Conservation (phyloP, 306 rosid genomes). For the Fragaria vesca region DNA sequence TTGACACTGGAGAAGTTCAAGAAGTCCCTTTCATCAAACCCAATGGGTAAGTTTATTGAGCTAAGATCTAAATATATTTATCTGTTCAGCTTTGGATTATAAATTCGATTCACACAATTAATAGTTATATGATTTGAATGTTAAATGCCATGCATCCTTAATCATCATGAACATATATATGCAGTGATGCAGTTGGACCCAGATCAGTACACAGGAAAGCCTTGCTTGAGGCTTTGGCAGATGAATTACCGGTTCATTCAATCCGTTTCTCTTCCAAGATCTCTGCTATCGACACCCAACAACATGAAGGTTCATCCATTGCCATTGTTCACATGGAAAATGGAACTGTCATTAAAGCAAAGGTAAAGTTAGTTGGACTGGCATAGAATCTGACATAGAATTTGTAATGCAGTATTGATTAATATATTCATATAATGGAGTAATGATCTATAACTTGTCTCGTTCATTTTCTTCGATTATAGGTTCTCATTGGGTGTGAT, state of each 20-base stretch:
- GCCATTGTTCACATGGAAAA: constrained; percentile 27
- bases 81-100: background rate
- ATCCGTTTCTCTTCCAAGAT: constrained; percentile 26
- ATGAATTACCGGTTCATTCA: constrained; percentile 12
- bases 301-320: constrained; percentile 16
- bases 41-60: background rate
- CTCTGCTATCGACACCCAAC: background rate
- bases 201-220: constrained; percentile 21
- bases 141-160: no score
- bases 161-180: no score
- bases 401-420: background rate
- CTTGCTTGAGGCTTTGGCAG: constrained; percentile 26
- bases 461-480: background rate
- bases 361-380: background rate
- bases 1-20: constrained; percentile 14
- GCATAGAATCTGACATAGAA: background rate
- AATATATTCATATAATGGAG: background rate
- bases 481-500: constrained; percentile 36
- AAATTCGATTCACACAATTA: background rate
- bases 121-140: background rate
- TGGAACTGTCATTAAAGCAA: constrained; percentile 25
- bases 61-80: background rate
- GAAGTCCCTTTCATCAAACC: background rate
- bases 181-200: background rate
- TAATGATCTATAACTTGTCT: background rate